Percentiles rank a stretch among this genome's conserved stretches.
Evolutionary conservation across 1,284 basidiomycete genomes (phyloP).

Genomic region (Austroboletus olivaceoglutinosus): DNA sequence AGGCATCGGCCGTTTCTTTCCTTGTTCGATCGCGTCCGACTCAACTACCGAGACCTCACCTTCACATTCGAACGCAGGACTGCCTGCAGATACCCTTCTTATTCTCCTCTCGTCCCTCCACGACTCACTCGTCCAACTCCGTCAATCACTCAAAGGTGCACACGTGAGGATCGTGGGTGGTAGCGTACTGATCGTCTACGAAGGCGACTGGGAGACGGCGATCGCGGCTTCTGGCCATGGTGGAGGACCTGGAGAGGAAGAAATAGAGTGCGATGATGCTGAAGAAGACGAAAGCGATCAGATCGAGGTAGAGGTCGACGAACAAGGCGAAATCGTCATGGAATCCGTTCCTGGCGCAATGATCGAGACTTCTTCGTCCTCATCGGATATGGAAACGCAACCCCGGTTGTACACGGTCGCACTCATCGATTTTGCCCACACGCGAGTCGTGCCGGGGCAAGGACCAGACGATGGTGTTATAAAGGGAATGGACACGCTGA

Average conservation of each 20-base stretch:
- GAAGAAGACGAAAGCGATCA: conserved; percentile 33
- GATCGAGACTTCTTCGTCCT: conserved; percentile 27
- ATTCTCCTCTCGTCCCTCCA: conserved; percentile 61
- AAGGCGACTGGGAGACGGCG: conserved; percentile 60
- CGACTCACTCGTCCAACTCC: conserved; percentile 57
- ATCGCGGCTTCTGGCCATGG: conserved; percentile 43
- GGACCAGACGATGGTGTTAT: conserved; percentile 64
- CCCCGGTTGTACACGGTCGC: conserved; percentile 66
- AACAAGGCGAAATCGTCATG: conserved; percentile 37
- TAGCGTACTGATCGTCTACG: conserved; percentile 83
- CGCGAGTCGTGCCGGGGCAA: conserved; percentile 62
- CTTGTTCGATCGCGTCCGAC: conserved; percentile 36
- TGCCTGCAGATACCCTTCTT: conserved; percentile 56
- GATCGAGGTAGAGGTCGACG: conserved; percentile 37
- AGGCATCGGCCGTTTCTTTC: conserved; percentile 80
- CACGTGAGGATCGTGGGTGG: conserved; percentile 83
- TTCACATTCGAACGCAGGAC: conserved; percentile 35
- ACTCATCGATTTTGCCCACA: conserved; percentile 95
- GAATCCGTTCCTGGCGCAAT: conserved; percentile 38
- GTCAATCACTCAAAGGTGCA: conserved; percentile 48
- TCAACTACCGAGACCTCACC: not conserved
- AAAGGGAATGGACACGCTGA: conserved; percentile 27
- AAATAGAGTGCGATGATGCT: conserved; percentile 21
- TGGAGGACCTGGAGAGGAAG: conserved; percentile 37
- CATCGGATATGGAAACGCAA: conserved; percentile 33